Base-by-base conservation (phyloP, 2,329 filamentous ascomycete species). In the Fusarium pininemorale region DNA sequence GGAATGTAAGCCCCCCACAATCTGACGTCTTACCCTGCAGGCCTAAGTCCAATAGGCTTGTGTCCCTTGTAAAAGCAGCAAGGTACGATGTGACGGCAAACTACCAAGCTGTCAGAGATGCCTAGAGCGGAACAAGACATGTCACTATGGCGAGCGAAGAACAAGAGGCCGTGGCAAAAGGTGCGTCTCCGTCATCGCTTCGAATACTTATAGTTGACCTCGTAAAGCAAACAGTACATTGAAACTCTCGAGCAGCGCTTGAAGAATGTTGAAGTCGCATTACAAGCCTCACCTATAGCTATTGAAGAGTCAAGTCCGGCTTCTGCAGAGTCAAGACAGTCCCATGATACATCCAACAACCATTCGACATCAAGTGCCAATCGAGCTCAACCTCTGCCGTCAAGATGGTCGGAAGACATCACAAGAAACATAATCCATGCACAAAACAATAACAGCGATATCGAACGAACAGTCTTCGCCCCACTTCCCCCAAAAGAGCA, bases 261-360 rank as follows among this genome's bases (percentile, higher is more conserved):
- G 4, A 45, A 22, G 3, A 32, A 18, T 8, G 16, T 32, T 1
- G 39, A 58, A 35, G 13, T 11, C 1, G 22, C 54, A 24, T 2
- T 24, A 1, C 28, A 35, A 9, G 12, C 10, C 6, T 5, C 13
- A 4, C 28, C 26, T 7, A 2, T 14, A 22, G 14, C 6, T 5
- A 28, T 6, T 11, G 1, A 20, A 8, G 16, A 12, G 5, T 6
- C 6, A 12, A 20, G 7, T 10, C 22, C 10, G 11, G 2, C 0
- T 32, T 18, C 38, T n/a, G 12, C 9, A 57, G 28, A 22, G 2
- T 4, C 12, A 6, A 4, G 28, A 30, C 6, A 22, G 2, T 16
- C 16, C 1, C 0, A 20, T 18, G 28, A 22, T 9, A 7, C 7
- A 9, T n/a, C 22, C 7, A 4, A 7, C 15, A 13, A 2, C n/a